Evolutionary conservation across 495 filamentous ascomycete genomes (phyloP).

Genomic region (Xylaria intraflava): DNA sequence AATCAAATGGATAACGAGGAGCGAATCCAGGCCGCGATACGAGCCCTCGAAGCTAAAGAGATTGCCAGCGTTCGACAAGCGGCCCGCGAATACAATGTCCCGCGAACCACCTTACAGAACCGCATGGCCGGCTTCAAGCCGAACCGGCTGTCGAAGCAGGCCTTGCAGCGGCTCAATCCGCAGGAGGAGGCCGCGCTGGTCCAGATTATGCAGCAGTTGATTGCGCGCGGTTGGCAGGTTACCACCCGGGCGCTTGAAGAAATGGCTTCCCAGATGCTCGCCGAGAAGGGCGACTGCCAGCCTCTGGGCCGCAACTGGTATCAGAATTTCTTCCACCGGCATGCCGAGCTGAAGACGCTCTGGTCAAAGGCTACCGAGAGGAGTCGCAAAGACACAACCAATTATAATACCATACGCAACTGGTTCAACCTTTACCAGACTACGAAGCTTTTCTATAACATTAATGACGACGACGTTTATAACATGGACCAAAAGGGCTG

Average conservation of each 20-base stretch:
- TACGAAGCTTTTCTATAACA: background rate
- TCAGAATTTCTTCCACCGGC: background rate
- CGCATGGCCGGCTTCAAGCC: background rate
- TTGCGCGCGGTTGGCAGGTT: background rate
- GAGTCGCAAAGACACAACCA: background rate
- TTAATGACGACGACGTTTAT: background rate
- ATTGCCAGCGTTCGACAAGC: background rate
- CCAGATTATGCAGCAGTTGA: background rate
- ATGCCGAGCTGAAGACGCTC: background rate
- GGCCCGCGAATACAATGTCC: background rate
- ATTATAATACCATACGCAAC: background rate
- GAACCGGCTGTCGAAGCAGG: background rate
- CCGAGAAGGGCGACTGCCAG: background rate
- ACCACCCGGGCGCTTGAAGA: background rate
- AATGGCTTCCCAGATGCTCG: background rate
- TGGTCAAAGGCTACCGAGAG: background rate
- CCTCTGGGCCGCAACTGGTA: background rate
- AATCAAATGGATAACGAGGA: background rate
- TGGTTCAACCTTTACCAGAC: background rate
- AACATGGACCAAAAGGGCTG: background rate
- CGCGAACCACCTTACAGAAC: background rate
- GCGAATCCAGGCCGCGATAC: background rate
- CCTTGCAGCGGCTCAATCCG: background rate
- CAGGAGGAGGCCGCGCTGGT: background rate
- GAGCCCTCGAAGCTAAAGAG: background rate